A percentile compares a stretch with the other conserved stretches of the same genome.
Evolutionary conservation across 164 flowering plant species (phyloP).

Genomic region (Magnolia kwangsiensis): DNA sequence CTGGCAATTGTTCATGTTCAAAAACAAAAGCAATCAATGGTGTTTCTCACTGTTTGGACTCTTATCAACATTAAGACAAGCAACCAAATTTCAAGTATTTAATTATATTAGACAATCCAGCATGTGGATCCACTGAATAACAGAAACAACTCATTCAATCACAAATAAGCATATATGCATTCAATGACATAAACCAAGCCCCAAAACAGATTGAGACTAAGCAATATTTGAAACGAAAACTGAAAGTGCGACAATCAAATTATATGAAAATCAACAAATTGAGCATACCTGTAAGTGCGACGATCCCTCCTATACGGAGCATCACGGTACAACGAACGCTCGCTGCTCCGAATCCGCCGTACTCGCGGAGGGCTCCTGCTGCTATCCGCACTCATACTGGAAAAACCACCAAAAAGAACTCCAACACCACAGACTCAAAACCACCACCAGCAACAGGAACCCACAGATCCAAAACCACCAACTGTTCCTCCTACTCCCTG

Average conservation of each 20-base stretch:
- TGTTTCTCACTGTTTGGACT: no score
- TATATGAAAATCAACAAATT: neutral
- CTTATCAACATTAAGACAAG: no score
- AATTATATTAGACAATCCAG: neutral
- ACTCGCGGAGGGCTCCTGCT: constrained; percentile 28
- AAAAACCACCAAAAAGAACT: neutral
- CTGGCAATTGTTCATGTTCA: no score
- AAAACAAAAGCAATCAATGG: no score
- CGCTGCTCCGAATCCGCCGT: constrained; percentile 26
- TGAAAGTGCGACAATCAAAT: no score
- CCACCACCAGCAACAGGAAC: constrained; percentile 3
- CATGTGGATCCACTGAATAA: neutral
- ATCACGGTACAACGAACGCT: constrained; percentile 27
- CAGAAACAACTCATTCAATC: neutral
- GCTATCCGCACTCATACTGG: constrained; percentile 20
- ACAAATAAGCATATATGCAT: neutral
- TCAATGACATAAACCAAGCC: neutral
- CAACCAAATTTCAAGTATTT: neutral
- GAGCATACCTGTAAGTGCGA: constrained; percentile 5
- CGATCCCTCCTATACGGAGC: constrained; percentile 34
- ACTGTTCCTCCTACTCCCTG: constrained; percentile 19
- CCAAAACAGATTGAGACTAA: neutral
- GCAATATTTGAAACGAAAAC: no score
- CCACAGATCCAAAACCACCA: constrained; percentile 10
- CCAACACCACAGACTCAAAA: neutral